Evolutionary conservation across 257 asterid genomes (phyloP).

Genomic region (Catharanthus roseus): DNA sequence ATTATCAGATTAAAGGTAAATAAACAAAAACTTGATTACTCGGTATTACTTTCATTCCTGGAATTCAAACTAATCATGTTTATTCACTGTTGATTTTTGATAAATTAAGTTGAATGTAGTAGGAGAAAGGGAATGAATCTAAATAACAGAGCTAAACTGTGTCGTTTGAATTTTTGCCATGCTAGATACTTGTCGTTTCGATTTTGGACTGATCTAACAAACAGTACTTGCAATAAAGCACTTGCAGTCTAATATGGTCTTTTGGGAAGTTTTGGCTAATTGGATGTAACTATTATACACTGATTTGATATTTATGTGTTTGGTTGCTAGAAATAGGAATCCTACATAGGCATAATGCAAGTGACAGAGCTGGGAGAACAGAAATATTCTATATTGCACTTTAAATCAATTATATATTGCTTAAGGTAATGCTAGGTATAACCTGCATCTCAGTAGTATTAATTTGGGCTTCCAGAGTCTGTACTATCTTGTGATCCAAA

Average conservation of each 20-base stretch:
- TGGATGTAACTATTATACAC: too few species aligned
- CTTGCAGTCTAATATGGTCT: neutral
- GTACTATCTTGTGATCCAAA: neutral
- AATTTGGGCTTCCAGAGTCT: neutral
- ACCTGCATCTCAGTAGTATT: neutral
- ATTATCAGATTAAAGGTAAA: slow-evolving; percentile 74
- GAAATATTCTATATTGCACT: neutral
- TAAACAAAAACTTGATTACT: neutral
- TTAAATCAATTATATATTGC: neutral
- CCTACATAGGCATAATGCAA: too few species aligned
- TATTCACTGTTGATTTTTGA: neutral
- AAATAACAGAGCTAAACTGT: neutral
- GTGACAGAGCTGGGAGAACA: too few species aligned
- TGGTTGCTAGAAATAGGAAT: too few species aligned
- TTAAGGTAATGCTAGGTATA: neutral
- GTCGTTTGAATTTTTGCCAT: neutral
- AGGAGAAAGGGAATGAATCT: too few species aligned
- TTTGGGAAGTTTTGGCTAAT: neutral
- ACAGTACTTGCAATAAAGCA: neutral
- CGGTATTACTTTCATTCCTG: neutral
- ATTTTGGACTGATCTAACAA: neutral
- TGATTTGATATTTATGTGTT: too few species aligned
- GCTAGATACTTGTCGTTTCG: neutral
- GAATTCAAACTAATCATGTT: neutral
- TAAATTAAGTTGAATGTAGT: neutral